Evolutionary conservation across 495 filamentous ascomycete species (phyloP), one percentile per base, ranked within the genome.

Genomic region (Bacidia gigantensis): DNA sequence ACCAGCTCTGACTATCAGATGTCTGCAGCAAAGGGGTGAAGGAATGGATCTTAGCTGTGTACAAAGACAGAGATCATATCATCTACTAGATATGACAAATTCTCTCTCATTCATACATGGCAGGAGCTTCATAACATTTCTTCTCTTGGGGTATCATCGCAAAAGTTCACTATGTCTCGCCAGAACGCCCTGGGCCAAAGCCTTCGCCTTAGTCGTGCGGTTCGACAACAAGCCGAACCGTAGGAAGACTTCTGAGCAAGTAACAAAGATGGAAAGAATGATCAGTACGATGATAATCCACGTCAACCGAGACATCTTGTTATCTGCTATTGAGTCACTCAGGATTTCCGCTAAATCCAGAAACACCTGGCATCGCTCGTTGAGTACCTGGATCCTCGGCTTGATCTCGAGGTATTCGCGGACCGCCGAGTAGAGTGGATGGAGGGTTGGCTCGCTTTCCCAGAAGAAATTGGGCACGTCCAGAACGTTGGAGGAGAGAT

Each of bases 381-480:
- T 99, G 35, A 99, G 79, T 3, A 95, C 89, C 62, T 92, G 82
- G 56, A 94, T 92, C 22, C 92, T 87, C 0, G 83, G 85, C 59
- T 90, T 87, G 69, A 99, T 97, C 62, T 99, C 92, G 43, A 99
- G 81, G 64, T 99, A 99, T 62, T 97, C 93, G 58, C 92, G 85
- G 25, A 97, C 88, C 46, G 90, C 92, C 51, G 79, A 79, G 67
- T 99, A 99, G 40, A 99, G 81, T 0, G 92, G 92, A 62, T 95
- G 87, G 0, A 99, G 76, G 1, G 86, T 95, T 32, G 92, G 92
- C 62, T 99, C 92, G 26, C 83, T 83, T 60, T 95, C 88, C 92
- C 92, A 99, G 76, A 99, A 97, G 73, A 99, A 97, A 65, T 92
- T 94, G 41, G 92, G 93, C 2, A 94, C 87, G 64, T 96, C 90